Base-by-base conservation (phyloP, 352 stramenopile species). In the Globisporangium alternatum region DNA sequence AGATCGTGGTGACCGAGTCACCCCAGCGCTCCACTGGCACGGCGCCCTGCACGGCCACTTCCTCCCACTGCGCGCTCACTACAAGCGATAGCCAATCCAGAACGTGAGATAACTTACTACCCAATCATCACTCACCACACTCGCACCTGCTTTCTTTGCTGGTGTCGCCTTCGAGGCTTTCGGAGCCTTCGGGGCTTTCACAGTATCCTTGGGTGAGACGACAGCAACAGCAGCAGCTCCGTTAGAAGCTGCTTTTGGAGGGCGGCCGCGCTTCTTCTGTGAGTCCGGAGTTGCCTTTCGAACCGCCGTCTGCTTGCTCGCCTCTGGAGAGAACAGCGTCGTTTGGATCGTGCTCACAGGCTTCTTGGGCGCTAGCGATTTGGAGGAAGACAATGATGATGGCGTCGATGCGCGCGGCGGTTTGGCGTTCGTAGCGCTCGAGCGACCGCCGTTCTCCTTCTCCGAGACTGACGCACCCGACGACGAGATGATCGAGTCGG, bases 1-100 rank as follows among this genome's bases (percentile, higher is more conserved):
- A 88, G 62, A 98, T 96, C 64, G 83, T 81, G 5, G 92, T 98
- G 54, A 90, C 89, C 0, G 83, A 95, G 63, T 97, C 88, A 49
- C 93, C 95, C 95, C 95, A 98, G 41, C 93, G 84, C 58, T 87
- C 84, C 45, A 60, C 47, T 0, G 82, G 81, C 4, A 44, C 25
- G 8, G 30, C 64, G 2, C 76, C 86, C 8, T 72, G 60, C 31
- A 71, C 64, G 31, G 76, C 68, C 10, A 92, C 56, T 35, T 67
- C 56, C n/a, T 74, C 70, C 81, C 76, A 90, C 31, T 66, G 62
- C 1, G 69, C 67, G 17, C 31, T 61, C 44, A 67, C 66, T 72
- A 56, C 59, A 28, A 56, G 45, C 4, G 19, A 30, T 4, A 49
- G 69, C 31, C 35, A 47, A 62, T 30, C 0, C 25, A 45, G 7